These are phyloP conservation scores for Parafenestella ontariensis DNA, from an alignment of 2,329 filamentous ascomycete species.

Conservation along the genomic window DNA sequence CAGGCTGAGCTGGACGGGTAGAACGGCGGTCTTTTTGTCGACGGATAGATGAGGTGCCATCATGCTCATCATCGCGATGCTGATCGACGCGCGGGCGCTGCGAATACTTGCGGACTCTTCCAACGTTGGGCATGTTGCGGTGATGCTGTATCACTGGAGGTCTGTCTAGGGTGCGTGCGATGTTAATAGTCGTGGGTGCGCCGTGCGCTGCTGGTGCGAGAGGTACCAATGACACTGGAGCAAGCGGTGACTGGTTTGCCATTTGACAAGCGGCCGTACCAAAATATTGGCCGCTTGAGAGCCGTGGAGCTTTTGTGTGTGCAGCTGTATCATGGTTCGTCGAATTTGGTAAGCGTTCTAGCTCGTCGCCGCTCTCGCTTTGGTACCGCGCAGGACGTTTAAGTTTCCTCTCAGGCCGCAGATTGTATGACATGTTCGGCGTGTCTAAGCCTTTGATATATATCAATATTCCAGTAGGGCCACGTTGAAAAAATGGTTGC, in stretches of 20 bases:
- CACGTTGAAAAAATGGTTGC: not conserved
- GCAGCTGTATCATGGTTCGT: not conserved
- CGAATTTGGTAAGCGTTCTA: not conserved
- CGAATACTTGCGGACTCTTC: not conserved
- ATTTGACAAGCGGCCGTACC: not conserved
- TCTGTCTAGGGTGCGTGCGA: not conserved
- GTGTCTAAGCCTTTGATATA: no score
- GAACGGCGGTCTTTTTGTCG: not conserved
- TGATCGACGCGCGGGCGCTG: not conserved
- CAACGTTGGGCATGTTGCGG: conserved; percentile 11
- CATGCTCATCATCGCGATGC: not conserved
- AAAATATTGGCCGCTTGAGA: not conserved
- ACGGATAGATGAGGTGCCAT: not conserved
- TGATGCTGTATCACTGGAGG: not conserved
- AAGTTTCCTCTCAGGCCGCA: conserved; percentile 4
- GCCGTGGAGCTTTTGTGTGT: not conserved
- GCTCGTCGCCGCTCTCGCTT: not conserved
- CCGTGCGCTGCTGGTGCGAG: not conserved
- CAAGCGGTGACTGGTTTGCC: not conserved
- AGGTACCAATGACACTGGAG: not conserved
- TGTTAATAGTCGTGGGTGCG: not conserved
- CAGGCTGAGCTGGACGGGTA: not conserved
- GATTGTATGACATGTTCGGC: conserved; percentile 2
- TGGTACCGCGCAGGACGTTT: conserved; percentile 5
- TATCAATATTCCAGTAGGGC: no score